Conservation (phyloP, 306 rosid genomes). For the Sphenostylis stenocarpa region DNA sequence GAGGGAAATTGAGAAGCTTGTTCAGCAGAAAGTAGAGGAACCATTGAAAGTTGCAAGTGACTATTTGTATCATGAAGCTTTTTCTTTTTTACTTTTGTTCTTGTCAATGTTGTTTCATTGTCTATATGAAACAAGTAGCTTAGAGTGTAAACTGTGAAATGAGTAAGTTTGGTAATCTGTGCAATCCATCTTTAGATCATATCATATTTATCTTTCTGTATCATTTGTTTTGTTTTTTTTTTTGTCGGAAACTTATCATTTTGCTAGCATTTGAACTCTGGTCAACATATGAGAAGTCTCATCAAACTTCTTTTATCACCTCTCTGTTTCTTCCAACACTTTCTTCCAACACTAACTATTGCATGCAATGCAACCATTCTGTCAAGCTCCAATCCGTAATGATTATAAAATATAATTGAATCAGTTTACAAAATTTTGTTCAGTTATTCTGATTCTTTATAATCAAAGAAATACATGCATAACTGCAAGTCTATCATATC, state of each 20-base stretch:
- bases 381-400: background rate
- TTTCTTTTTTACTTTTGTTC: constrained; percentile 6
- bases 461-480: constrained; percentile 79
- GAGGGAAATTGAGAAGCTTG: constrained; percentile 85
- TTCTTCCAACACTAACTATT: too few species aligned
- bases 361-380: background rate
- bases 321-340: background rate
- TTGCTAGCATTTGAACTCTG: background rate
- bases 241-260: background rate
- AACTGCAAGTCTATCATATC: constrained; percentile 49
- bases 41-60: background rate
- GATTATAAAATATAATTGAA: background rate
- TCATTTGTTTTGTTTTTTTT: background rate
- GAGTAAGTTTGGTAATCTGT: constrained; percentile 38
- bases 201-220: constrained; percentile 26
- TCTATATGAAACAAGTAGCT: constrained; percentile 61
- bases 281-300: background rate
- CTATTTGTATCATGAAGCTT: constrained; percentile 33
- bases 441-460: constrained; percentile 72
- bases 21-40: constrained; percentile 65
- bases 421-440: constrained; percentile 64
- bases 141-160: constrained; percentile 36
- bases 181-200: constrained; percentile 33
- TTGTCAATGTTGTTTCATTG: constrained; percentile 58
- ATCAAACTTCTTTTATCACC: background rate